Base-by-base conservation (phyloP, 345 rosid genomes). In the Viola odorata region DNA sequence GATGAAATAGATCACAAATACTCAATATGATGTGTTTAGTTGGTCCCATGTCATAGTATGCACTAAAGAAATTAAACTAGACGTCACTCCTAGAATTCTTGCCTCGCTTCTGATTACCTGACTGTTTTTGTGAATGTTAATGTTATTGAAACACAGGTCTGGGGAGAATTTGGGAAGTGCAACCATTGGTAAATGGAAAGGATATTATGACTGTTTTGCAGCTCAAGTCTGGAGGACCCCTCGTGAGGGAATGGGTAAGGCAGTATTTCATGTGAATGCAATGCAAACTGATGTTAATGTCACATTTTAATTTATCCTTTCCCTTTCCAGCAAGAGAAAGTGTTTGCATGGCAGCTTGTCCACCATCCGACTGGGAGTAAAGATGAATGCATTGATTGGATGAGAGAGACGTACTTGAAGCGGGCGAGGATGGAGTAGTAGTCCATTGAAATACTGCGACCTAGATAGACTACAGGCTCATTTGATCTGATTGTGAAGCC, bases 351-450 rank as follows among this genome's bases (percentile, higher is more conserved):
- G 96, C 95, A 91, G 82, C 82, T 91, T 7, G 89, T 89, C 23
- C 32, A 23, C 32, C 74, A 84, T 68, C 91, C 91, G 7, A 60
- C 75, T 4, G 89, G 91, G 37, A 80, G 87, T 38, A 66, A 83
- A 0, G 91, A 89, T 53, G 91, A 91, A 78, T 89, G 92, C 70
- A 78, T 87, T n/a, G 91, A 85, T 23, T 91, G 96, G 96, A 91
- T 91, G 92, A 85, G 68, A 71, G 73, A 84, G 74, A 72, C 81
- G 6, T 74, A 85, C 68, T 70, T 66, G 36, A 91, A 91, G 79
- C 84, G 95, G 6, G 60, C 73, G 58, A 82, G 75, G 75, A 73
- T 62, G 52, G 79, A 78, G 63, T 82, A 14, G 55, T 7, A 7
- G 1, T 9, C 11, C 8, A 42, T 42, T 42, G 45, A 42, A 42